Base-by-base conservation (phyloP, 495 filamentous ascomycete species). In the Neurospora sp. region DNA sequence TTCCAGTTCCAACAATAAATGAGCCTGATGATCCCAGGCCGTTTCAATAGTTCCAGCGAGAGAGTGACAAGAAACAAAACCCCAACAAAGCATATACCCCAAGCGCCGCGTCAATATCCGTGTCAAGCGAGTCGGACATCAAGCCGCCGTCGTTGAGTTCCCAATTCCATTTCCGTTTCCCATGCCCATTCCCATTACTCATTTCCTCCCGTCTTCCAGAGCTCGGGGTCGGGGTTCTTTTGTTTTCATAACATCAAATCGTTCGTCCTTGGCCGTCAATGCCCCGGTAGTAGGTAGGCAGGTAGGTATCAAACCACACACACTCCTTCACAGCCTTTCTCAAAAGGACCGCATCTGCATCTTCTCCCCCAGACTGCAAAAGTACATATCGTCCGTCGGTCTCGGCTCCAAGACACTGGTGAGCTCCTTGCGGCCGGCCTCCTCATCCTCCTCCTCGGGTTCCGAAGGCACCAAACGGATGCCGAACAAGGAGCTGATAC, bases 351-450 rank as follows among this genome's bases (percentile, higher is more conserved):
- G 79, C 84, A 88, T 87, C 70, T 86, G 79, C 84, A 88, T 87
- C 69, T 86, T 79, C 80, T 87, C 87, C 79, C 87, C 87, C 44
- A 88, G 77, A 37, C 87, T 85, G 74, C 84, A 86, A 80, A 87
- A 88, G 79, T 85, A 86, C 23, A 85, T 84, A 60, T 66, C 54
- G 54, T 66, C 54, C 27, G 87, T 82, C 54, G 87, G 87, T 71
- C 86, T 77, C 35, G 87, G 87, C 79, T 89, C 87, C 31, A 89
- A 82, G 44, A 89, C 81, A 78, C 81, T 82, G 3, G 54, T 14
- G 12, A 86, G 77, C 72, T 87, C 86, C 74, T 77, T 23, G 79
- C 80, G 62, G 84, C 85, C 76, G 75, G 78, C 81, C 76, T 83
- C 83, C 78, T 89, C 86, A 71, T 84, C 84, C 71, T 84, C 83